Evolutionary conservation across 2,329 filamentous ascomycete species (phyloP).

Genomic region (Thelonectria blattea): DNA sequence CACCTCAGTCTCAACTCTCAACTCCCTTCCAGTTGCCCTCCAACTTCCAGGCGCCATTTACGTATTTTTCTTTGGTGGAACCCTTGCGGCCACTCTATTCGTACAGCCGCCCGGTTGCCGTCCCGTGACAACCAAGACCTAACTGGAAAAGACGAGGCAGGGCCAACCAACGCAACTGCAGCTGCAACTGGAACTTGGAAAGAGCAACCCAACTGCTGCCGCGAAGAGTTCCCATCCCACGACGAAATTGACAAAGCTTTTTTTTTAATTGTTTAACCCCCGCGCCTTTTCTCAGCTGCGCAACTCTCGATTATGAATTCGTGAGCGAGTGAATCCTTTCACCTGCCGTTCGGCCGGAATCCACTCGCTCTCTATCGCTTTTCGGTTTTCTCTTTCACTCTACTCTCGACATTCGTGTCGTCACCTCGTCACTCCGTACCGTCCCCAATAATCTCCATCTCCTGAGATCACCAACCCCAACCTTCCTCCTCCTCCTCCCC

Average conservation of each 20-base stretch:
- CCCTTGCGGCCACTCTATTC: conserved; percentile 16
- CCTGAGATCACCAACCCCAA: conserved; percentile 4
- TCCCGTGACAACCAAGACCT: conserved; percentile 22
- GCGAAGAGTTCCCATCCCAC: neutral
- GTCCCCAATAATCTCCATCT: conserved; percentile 13
- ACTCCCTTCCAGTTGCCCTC: neutral
- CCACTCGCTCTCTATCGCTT: conserved; percentile 18
- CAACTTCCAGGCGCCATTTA: neutral
- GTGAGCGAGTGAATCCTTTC: conserved; percentile 27
- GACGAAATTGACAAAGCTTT: neutral
- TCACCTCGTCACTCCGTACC: neutral
- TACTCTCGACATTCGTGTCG: conserved; percentile 2
- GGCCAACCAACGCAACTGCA: conserved; percentile 12
- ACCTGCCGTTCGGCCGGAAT: conserved; percentile 26
- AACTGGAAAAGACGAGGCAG: conserved; percentile 13
- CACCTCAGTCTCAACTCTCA: neutral
- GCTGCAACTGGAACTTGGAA: neutral
- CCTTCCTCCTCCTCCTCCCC: neutral
- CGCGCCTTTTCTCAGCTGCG: conserved; percentile 3
- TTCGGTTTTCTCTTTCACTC: conserved; percentile 12
- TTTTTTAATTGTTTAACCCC: conserved; percentile 6
- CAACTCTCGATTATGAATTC: conserved; percentile 27
- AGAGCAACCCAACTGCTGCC: neutral
- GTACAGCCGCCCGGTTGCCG: conserved; percentile 18
- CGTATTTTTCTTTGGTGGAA: neutral